Conservation (phyloP, 1,284 basidiomycete species). For the Rhizoctonia solani region DNA sequence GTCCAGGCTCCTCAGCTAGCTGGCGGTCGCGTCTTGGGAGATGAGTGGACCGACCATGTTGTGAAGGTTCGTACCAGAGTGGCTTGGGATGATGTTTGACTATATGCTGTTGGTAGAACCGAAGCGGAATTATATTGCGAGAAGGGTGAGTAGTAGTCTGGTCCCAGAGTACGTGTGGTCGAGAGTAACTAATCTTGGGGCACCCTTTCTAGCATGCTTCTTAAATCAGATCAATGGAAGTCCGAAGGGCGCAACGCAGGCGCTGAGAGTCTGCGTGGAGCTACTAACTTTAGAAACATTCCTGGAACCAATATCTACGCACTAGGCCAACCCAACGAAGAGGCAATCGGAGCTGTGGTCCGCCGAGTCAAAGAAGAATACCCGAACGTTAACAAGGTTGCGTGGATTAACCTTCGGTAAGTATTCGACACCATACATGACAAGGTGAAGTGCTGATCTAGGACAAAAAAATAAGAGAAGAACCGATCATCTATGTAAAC, state of each 20-base stretch:
- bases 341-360: conserved; percentile 87
- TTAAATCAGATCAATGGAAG: conserved; percentile 92
- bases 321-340: conserved; percentile 88
- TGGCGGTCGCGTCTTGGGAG: conserved; percentile 85
- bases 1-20: conserved; percentile 61
- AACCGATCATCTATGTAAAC: conserved; percentile 94
- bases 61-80: conserved; percentile 65
- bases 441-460: neutral
- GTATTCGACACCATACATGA: conserved; percentile 29
- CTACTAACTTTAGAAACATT: conserved; percentile 92
- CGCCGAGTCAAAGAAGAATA: conserved; percentile 65
- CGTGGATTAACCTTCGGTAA: conserved; percentile 93
- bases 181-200: neutral
- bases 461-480: conserved; percentile 47
- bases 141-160: conserved; percentile 63
- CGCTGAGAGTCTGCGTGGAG: conserved; percentile 77
- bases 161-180: neutral
- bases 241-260: conserved; percentile 64
- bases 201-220: conserved; percentile 61
- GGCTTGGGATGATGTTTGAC: neutral
- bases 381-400: conserved; percentile 64
- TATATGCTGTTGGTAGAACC: conserved; percentile 57
- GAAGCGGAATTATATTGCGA: conserved; percentile 90
- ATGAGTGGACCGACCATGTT: conserved; percentile 93
- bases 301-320: conserved; percentile 86